Base-by-base conservation (phyloP, 768 basidiomycete genomes). In the Pleurotus pulmonarius region DNA sequence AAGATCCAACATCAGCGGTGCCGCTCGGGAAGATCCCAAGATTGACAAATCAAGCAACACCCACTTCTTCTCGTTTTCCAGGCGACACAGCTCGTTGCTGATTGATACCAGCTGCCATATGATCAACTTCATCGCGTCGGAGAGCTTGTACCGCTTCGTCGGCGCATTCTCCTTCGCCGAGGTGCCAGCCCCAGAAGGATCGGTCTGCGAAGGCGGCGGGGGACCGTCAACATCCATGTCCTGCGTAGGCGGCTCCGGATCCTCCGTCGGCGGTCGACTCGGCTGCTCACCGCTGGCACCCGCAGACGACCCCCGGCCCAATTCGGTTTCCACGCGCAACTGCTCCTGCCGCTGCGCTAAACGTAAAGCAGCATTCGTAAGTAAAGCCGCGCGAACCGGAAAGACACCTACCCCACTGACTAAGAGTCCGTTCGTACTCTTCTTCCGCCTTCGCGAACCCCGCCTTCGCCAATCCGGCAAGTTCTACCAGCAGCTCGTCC, bases 91-190 rank as follows among this genome's bases (percentile, higher is more conserved):
- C 72, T 92, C 89, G 64, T 93, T 92, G 66, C 90, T 92, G 56
- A 94, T 65, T 66, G 85, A 76, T 54, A 92, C 89, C 5, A 93
- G 75, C 67, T 87, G 80, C 90, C 90, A 94, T 60, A 94, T 82
- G 25, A 83, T 80, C 40, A 69, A 69, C 74, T 91, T 90, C 89
- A 95, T 91, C 58, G 69, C 67, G 57, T 94, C 93, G 39, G 88
- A 91, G 74, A 93, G 71, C 4, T 86, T 73, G 67, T 88, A 96
- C 69, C 85, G 86, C 73, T 88, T 88, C 63, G 77, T 34, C 74
- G 0, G 93, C 92, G 51, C 37, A 24, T 53, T 53, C 51, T 53
- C 51, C n/a, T 53, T 53, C 43, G 88, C 83, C 13, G 76, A 64
- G 47, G 63, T 63, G 26, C 56, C 64, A 24, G 41, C 55, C 16